These are phyloP conservation scores for Crithidia mellificae DNA, from an alignment of 208 protist species.

Conservation along the genomic window DNA sequence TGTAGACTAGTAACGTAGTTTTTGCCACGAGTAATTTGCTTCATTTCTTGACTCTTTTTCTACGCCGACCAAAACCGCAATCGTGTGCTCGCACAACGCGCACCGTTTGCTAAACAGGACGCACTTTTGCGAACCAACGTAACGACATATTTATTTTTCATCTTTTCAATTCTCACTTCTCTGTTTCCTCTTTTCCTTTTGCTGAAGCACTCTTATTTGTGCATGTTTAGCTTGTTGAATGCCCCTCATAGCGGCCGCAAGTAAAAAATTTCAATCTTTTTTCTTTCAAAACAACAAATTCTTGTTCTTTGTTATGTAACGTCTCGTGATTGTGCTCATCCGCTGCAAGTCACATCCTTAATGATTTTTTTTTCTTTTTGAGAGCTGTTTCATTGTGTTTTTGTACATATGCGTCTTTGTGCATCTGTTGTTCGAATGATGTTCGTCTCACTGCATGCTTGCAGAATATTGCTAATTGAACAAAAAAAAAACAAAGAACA, in stretches of 20 bases:
- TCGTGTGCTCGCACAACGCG: background rate
- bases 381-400: background rate
- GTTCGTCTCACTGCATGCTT: background rate
- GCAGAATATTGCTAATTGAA: background rate
- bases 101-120: background rate
- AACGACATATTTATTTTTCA: constrained; percentile 1
- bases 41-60: no score
- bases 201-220: background rate
- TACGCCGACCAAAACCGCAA: no score
- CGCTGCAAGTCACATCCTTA: no score
- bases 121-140: background rate
- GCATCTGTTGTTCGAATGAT: background rate
- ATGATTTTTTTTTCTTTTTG: background rate
- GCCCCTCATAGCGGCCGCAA: no score
- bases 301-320: no score
- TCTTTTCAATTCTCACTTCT: no score
- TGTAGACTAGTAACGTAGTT: background rate
- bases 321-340: no score
- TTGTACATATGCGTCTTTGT: background rate
- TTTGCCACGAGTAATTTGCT: background rate
- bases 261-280: no score
- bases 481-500: background rate
- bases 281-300: no score
- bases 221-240: background rate
- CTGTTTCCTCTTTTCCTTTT: background rate